Base-by-base conservation (phyloP, 371 early-diverging fungal species). In the Conidiobolus coronatus region DNA sequence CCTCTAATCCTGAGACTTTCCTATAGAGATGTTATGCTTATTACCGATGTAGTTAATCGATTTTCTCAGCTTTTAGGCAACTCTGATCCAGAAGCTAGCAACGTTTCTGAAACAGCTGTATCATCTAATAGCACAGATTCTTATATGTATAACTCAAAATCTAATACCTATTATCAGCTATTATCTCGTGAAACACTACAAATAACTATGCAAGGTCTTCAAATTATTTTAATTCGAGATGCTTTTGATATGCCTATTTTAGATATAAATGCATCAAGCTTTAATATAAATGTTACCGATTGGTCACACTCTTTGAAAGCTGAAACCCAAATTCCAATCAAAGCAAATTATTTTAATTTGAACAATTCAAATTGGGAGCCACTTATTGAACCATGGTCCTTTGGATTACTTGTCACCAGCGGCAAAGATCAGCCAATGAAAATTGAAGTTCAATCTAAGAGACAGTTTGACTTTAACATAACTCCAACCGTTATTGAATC, bases 281-380 rank as follows among this genome's bases (percentile, higher is more conserved):
- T 89, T 52, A 67, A 71, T 35, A 61, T 90, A 5, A 75, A 81
- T 45, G 71, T 81, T 2, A 58, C 73, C 1, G 84, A 96, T 53
- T 96, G 97, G 97, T 80, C 83, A 0, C 65, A 76, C 7, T 59
- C 68, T 64, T 55, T 89, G 51, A 74, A 76, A 17, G 71, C 85
- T 11, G 71, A 80, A 49, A 71, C 77, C 2, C 65, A 73, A 1
- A 58, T 94, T 13, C 61, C 67, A 20, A 52, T 89, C 19, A 73
- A 74, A 44, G 73, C 80, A 47, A 92, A 92, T 53, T 87, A 81
- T 60, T 96, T 85, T 54, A 94, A 97, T 62, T 64, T 88, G 42
- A 81, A 82, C 45, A 93, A 88, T 59, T 94, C 96, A 9, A 89
- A 92, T 54, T 97, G 98, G 98, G 98, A 97, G 58, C 95, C 97